Evolutionary conservation across 805 yeast species (phyloP).

Genomic region (Ogataea minuta): DNA sequence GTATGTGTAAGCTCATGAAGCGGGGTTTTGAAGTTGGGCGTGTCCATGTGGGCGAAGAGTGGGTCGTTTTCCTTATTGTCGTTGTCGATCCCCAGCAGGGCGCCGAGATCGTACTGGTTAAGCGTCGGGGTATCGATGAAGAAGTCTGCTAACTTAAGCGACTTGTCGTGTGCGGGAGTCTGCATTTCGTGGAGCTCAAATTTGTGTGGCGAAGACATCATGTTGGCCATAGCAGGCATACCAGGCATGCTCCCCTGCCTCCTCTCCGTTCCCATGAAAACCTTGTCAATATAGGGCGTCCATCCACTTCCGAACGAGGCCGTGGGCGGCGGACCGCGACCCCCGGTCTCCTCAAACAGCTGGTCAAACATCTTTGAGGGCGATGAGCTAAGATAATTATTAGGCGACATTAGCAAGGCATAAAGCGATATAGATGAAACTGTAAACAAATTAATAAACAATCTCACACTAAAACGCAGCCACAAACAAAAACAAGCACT

Average conservation of each 20-base stretch:
- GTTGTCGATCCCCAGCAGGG: slow-evolving; percentile 16
- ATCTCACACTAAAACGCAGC: too few relatives aligned
- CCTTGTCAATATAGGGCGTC: slow-evolving; percentile 31
- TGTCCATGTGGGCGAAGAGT: slow-evolving; percentile 20
- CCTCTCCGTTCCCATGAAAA: slow-evolving; percentile 14
- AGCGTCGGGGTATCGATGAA: slow-evolving; percentile 26
- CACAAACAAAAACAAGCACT: too few relatives aligned
- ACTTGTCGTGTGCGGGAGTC: slow-evolving; percentile 24
- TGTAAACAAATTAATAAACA: too few relatives aligned
- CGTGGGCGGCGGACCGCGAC: slow-evolving; percentile 7
- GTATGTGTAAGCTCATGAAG: slow-evolving; percentile 22
- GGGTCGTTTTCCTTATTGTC: slow-evolving; percentile 27
- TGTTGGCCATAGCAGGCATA: slow-evolving; percentile 1
- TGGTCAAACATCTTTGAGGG: slow-evolving; percentile 31
- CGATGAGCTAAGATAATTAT: slow-evolving; percentile 27
- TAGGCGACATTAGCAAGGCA: slow-evolving; percentile 19
- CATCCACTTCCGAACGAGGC: slow-evolving; percentile 21
- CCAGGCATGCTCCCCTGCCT: slow-evolving; percentile 11
- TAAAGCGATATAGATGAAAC: slow-evolving; percentile 2
- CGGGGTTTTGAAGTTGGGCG: slow-evolving; percentile 26
- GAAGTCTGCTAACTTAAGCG: slow-evolving; percentile 23
- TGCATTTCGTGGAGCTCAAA: slow-evolving; percentile 12
- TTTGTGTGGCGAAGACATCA: slow-evolving; percentile 21
- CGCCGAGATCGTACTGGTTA: slow-evolving; percentile 20
- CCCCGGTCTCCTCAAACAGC: slow-evolving; percentile 20